Conservation (phyloP, 495 filamentous ascomycete genomes). For the Tetracladium marchalianum region DNA sequence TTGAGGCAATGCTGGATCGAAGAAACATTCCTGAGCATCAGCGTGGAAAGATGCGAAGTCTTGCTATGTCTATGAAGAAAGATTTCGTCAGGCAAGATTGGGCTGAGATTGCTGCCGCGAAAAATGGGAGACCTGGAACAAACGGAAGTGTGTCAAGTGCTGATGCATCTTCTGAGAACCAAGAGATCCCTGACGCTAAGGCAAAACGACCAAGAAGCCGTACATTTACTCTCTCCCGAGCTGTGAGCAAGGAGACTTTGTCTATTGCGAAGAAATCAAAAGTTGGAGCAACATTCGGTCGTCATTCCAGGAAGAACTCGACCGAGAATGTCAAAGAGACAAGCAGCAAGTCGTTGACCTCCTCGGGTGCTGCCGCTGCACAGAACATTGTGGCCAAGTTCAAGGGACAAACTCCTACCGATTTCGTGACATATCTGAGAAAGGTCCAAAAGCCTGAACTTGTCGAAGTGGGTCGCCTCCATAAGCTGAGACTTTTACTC, state of each 20-base stretch:
- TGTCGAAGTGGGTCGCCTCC: constrained; percentile 85
- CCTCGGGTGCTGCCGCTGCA: constrained; percentile 22
- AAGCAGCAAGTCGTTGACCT: constrained; percentile 31
- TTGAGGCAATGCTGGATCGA: constrained; percentile 66
- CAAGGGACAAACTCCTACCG: constrained; percentile 52
- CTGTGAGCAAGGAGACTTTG: constrained; percentile 41
- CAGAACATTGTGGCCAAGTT: constrained; percentile 38
- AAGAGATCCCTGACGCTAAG: constrained; percentile 10
- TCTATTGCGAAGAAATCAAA: constrained; percentile 50
- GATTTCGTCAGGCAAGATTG: constrained; percentile 89
- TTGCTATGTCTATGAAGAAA: constrained; percentile 83
- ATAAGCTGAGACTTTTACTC: constrained; percentile 83
- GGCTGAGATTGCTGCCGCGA: constrained; percentile 44
- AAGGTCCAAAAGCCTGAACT: constrained; percentile 69
- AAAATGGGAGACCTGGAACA: constrained; percentile 21
- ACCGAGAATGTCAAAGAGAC: constrained; percentile 38
- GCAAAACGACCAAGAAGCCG: constrained; percentile 57
- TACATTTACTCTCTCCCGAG: constrained; percentile 66
- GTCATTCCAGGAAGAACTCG: constrained; percentile 42
- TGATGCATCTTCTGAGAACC: constrained; percentile 17
- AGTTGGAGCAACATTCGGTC: constrained; percentile 34
- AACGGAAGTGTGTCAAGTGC: constrained; percentile 21
- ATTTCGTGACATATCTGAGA: constrained; percentile 72
- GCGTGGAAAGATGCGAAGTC: constrained; percentile 82
- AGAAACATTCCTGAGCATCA: constrained; percentile 90